Evolutionary conservation across 495 filamentous ascomycete species (phyloP), one percentile per base, ranked within the genome.

Genomic region (Hypoxylon fuscum): DNA sequence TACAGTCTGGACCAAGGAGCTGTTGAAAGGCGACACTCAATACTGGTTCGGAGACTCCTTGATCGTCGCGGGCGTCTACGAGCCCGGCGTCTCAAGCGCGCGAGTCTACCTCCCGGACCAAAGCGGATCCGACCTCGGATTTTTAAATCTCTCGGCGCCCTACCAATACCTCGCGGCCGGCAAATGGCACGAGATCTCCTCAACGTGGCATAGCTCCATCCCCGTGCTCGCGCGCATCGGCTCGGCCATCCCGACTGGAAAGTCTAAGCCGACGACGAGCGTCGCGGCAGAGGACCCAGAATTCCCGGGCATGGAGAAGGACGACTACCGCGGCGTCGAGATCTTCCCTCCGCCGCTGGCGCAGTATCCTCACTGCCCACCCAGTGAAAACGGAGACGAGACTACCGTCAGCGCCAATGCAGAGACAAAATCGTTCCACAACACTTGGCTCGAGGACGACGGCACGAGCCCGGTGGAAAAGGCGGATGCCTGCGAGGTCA

Each of bases 21-120:
- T 79, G 3, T 74, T 85, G 47, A 73, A 76, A 2, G 85, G 86
- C 11, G 87, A 89, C 32, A 81, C 82, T 22, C 86, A 90, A 63
- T 90, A 86, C 75, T 90, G 87, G 87, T 82, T 90, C 53, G 87
- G 87, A 10, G 84, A 88, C 62, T 77, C 79, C n/a, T 71, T 90
- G 5, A 76, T 90, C 3, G 77, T 90, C 18, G 84, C 84, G 4
- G 86, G 87, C 14, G 85, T 90, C 5, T 89, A 88, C 68, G 78
- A 87, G 65, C 74, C 84, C 1, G 85, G 82, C 8, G 71, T 78
- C 15, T 77, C 65, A 20, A 75, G 63, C 20, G 82, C 82, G 3
- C 78, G 77, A 15, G 70, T 90, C 17, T 90, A 90, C 55, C 81
- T 90, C 0, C 87, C 87, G 1, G 81, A 78, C 62, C 59, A 59